Evolutionary conservation across 768 basidiomycete genomes (phyloP).

Genomic region (Suillus americanus): DNA sequence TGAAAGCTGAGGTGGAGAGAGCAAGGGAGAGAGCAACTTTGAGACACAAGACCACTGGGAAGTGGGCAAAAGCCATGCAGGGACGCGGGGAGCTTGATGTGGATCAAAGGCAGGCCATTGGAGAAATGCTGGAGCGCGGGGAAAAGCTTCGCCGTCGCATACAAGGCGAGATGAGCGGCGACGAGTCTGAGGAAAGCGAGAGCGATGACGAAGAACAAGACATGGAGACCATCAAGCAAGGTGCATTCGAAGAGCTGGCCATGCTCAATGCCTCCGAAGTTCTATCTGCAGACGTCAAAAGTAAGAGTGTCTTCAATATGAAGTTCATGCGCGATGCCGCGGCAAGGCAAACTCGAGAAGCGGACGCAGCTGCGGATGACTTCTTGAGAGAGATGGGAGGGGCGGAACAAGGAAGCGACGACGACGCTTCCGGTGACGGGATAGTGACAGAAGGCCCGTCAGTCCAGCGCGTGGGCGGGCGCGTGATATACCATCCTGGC

Average conservation of each 20-base stretch:
- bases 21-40: conserved; percentile 90
- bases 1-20: conserved; percentile 76
- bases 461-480: conserved; percentile 63
- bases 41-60: conserved; percentile 83
- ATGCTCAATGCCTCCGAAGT: conserved; percentile 42
- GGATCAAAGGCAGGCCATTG: conserved; percentile 65
- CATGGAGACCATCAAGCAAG: conserved; percentile 52
- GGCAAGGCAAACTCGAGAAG: conserved; percentile 57
- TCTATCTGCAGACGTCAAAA: conserved; percentile 29
- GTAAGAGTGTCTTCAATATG: conserved; percentile 86
- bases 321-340: conserved; percentile 98
- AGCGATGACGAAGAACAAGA: conserved; percentile 38
- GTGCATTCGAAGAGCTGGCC: conserved; percentile 78
- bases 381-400: conserved; percentile 68
- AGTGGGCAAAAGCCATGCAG: conserved; percentile 81
- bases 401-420: conserved; percentile 33
- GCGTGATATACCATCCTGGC: conserved; percentile 62
- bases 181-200: conserved; percentile 47
- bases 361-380: conserved; percentile 66
- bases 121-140: conserved; percentile 82
- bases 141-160: conserved; percentile 81
- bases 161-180: conserved; percentile 61
- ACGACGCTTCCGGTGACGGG: conserved; percentile 26
- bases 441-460: conserved; percentile 35
- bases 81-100: conserved; percentile 65